phyloP scores from a whole-genome alignment of 1,284 basidiomycete genomes.

The Cystobasidium slooffiae region DNA sequence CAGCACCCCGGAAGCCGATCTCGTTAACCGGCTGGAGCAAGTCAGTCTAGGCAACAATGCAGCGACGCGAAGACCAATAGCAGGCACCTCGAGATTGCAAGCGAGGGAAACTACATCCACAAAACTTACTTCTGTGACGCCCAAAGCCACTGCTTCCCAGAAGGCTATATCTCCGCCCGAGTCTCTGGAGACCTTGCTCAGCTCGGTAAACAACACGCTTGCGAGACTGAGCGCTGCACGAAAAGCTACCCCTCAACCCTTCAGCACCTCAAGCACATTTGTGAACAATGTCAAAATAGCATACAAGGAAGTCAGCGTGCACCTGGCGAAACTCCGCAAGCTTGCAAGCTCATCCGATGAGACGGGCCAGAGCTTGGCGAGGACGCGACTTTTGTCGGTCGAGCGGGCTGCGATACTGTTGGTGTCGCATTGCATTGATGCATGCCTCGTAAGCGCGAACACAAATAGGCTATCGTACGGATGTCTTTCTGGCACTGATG shows the following conservation, averaged over 20 bases:
- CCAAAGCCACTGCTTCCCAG: background rate
- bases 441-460: background rate
- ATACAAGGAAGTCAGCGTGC: background rate
- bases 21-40: constrained; percentile 8
- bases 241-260: background rate
- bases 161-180: background rate
- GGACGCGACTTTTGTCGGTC: constrained; percentile 11
- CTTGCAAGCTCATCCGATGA: background rate
- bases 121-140: constrained; percentile 30
- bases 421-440: constrained; percentile 26
- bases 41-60: constrained; percentile 15
- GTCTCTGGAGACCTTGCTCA: constrained; percentile 1
- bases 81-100: background rate
- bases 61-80: background rate
- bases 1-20: constrained; percentile 14
- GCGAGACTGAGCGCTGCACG: constrained; percentile 6
- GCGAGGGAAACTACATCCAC: background rate
- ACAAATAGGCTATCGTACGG: background rate
- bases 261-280: background rate
- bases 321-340: background rate
- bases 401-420: constrained; percentile 31
- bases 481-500: constrained; percentile 2
- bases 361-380: background rate
- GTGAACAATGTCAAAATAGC: constrained; percentile 5
- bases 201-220: constrained; percentile 34